Evolutionary conservation across 1,284 basidiomycete genomes (phyloP).

Genomic region (Moesziomyces sp.): DNA sequence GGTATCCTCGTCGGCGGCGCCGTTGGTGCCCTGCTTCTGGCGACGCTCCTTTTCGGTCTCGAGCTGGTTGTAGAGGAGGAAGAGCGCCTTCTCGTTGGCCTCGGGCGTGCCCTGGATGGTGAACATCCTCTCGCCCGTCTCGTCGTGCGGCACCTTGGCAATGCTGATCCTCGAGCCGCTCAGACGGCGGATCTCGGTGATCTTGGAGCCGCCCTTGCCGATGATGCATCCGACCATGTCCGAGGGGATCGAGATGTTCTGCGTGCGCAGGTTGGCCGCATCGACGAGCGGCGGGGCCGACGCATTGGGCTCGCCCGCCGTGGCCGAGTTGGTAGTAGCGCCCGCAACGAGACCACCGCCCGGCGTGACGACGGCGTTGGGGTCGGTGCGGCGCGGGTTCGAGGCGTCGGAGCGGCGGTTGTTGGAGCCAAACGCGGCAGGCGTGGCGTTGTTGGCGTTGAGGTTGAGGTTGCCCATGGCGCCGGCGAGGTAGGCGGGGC

Average conservation of each 20-base stretch:
- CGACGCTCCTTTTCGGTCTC: conserved; percentile 64
- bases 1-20: conserved; percentile 43
- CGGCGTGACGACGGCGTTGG: conserved; percentile 60
- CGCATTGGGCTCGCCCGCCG: conserved; percentile 56
- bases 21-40: conserved; percentile 43
- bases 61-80: conserved; percentile 85
- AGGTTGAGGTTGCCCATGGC: conserved; percentile 43
- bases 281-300: conserved; percentile 64
- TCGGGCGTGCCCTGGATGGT: conserved; percentile 97
- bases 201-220: conserved; percentile 95
- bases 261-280: conserved; percentile 85
- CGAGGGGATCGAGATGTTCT: conserved; percentile 94
- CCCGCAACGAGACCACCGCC: conserved; percentile 62
- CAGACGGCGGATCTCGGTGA: conserved; percentile 96
- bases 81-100: conserved; percentile 75
- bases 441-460: conserved; percentile 9
- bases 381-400: conserved; percentile 43
- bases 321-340: conserved; percentile 53
- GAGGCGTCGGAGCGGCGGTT: conserved; percentile 42
- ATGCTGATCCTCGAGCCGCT: conserved; percentile 97
- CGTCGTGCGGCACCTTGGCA: conserved; percentile 97
- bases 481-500: conserved; percentile 68
- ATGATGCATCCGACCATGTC: conserved; percentile 84
- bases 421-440: conserved; percentile 8
- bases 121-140: conserved; percentile 98